Percentiles rank a stretch among this genome's conserved stretches.
Conservation (phyloP, 345 rosid species). For the Salix dunnii region DNA sequence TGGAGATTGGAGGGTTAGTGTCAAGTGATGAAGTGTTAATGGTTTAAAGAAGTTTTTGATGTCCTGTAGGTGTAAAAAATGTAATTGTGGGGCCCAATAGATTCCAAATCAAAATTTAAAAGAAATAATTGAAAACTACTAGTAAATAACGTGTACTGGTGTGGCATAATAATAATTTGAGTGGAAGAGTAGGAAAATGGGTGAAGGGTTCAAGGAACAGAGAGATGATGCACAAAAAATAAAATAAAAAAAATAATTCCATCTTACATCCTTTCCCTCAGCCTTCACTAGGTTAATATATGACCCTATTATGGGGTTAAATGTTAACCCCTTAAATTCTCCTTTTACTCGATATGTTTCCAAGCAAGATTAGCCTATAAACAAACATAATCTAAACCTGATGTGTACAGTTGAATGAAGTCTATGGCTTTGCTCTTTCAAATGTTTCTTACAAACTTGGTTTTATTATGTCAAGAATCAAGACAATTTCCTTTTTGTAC, state of each 20-base stretch:
- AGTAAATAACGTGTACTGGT: background rate
- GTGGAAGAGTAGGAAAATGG: background rate
- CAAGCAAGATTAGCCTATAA: background rate
- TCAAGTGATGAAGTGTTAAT: background rate
- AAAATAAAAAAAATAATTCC: no score
- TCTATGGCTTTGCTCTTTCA: background rate
- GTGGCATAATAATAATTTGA: background rate
- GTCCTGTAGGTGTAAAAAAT: background rate
- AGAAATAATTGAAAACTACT: background rate
- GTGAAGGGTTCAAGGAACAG: background rate
- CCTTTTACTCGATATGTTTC: background rate
- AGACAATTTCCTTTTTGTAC: constrained; percentile 18
- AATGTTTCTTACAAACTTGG: background rate
- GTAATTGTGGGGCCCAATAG: background rate
- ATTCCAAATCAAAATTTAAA: background rate
- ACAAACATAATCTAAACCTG: background rate
- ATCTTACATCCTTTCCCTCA: no score
- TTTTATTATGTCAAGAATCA: constrained; percentile 4
- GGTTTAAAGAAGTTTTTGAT: background rate
- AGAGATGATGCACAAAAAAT: no score
- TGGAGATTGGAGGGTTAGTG: background rate
- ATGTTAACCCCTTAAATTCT: background rate
- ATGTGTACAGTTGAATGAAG: background rate
- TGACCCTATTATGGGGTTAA: background rate
- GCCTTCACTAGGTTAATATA: background rate